Evolutionary conservation across 164 flowering plant genomes (phyloP), one percentile per base, ranked within the genome.

Genomic region (Liriodendron chinense): DNA sequence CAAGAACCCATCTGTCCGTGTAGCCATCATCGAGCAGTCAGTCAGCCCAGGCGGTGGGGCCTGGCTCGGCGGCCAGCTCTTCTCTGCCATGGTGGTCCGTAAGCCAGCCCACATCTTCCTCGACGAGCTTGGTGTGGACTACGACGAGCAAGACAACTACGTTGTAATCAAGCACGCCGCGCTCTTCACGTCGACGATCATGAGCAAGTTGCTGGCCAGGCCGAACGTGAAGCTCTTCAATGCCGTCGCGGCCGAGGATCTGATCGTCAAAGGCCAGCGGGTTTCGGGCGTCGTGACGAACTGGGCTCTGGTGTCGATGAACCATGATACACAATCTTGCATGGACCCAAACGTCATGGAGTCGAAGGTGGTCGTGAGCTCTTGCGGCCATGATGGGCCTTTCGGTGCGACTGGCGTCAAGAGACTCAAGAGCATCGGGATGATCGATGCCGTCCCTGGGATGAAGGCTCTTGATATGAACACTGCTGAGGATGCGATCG

Each of bases 21-120:
- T 93, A 7, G 96, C 98, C 13, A 86, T 93, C 72, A 84, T 94
- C 74, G 98, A 94, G 80, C 98, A 94, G 65, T 92, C 97, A 22
- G 96, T 94, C 63, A 88, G 91, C 82, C 98, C 98, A n/a, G 98
- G 98, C n/a, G 98, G 98, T 12, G 98, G 98, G 7, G 97, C 98
- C 13, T 94, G 97, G 98, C 92, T 94, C 75, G 96, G 96, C 1
- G 97, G 97, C n/a, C 98, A 94, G 85, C 90, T 94, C 53, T 94
- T 94, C 86, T 94, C 98, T 28, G 88, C 94, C 67, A 94, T 91
- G 96, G 92, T 93, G 16, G 98, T 92, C 22, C 90, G 98, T 14
- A 92, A 91, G 63, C 96, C 96, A 2, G 97, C 93, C 0, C 93
- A 91, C 72, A 68, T 0, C n/a, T 91, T 87, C 78, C 86, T 84